Base-by-base conservation (phyloP, 345 rosid genomes). In the Noccaea caerulescens region DNA sequence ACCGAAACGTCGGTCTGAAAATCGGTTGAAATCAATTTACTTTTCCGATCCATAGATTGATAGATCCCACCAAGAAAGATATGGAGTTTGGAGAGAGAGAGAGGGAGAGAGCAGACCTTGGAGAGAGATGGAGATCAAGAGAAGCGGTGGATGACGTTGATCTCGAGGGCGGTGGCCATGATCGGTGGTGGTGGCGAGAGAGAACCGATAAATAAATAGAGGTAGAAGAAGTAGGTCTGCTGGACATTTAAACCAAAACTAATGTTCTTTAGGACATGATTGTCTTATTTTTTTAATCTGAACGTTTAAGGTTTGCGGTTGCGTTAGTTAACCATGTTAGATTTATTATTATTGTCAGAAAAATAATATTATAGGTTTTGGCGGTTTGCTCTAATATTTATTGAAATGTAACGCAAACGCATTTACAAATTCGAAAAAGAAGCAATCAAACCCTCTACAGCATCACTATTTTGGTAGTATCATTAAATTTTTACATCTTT, bases 171-270 rank as follows among this genome's bases (percentile, higher is more conserved):
- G 58, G 74, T 75, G 74, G 52, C n/a, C 52, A 69, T 69, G 74
- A 75, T 61, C 65, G 69, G 66, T 68, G 72, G 62, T 66, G 46
- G 66, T 68, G 72, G 55, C 38, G 43, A 68, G 65, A 45, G 74
- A 68, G 45, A 60, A 60, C 54, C 56, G 58, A 68, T 60, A 11
- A 49, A 74, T 33, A 13, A 16, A 51, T 9, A 44, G 64, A 50
- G 51, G 66, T 5, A 9, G 65, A 61, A 61, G 72, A 61, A 61
- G 72, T 74, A 66, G 78, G 72, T 66, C 77, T 73, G 52, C 77
- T 73, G 52, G 66, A 65, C 38, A 50, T 70, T 71, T 60, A 50
- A 61, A 61, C 68, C 25, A 30, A 20, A 49, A 47, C 10, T 66
- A 25, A 10, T 70, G 2, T 12, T 12, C 9, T 23, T 57, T 60